These are phyloP conservation scores for Arachnomyces sp. DNA, from an alignment of 2,329 filamentous ascomycete genomes.

Conservation along the genomic window DNA sequence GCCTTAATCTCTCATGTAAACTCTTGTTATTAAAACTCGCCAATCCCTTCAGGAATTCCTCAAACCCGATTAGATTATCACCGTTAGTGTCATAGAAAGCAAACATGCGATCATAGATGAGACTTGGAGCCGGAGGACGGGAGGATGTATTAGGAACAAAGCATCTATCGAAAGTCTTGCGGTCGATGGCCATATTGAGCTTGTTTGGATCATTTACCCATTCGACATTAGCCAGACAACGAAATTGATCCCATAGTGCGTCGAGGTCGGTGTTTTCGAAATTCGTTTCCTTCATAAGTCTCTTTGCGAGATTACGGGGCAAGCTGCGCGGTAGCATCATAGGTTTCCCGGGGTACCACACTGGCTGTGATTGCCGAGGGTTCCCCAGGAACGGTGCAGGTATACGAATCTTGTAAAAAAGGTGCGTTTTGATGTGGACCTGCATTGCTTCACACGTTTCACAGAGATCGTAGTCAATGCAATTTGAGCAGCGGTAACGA, in stretches of 20 bases:
- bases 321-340: slow-evolving; percentile 61
- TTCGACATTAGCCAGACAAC: slow-evolving; percentile 79
- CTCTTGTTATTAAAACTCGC: slow-evolving; percentile 55
- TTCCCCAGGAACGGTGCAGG: slow-evolving; percentile 76
- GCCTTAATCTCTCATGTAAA: slow-evolving; percentile 58
- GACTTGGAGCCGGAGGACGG: slow-evolving; percentile 69
- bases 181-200: slow-evolving; percentile 76
- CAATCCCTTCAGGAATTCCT: slow-evolving; percentile 81
- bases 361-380: slow-evolving; percentile 68
- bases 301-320: slow-evolving; percentile 59
- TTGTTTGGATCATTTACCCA: slow-evolving; percentile 74
- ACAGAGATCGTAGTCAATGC: slow-evolving; percentile 91
- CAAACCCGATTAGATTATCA: slow-evolving; percentile 83
- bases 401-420: slow-evolving; percentile 93
- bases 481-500: slow-evolving; percentile 91
- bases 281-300: slow-evolving; percentile 62
- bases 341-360: slow-evolving; percentile 85
- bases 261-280: slow-evolving; percentile 85
- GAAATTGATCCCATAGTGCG: slow-evolving; percentile 94
- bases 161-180: slow-evolving; percentile 85
- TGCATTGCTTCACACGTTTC: slow-evolving; percentile 71
- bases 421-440: slow-evolving; percentile 80
- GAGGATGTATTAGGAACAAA: slow-evolving; percentile 79
- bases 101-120: slow-evolving; percentile 95
- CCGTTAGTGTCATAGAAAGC: slow-evolving; percentile 89